Percentiles rank a stretch among this genome's conserved stretches.
Evolutionary conservation across 2,329 filamentous ascomycete genomes (phyloP).

Genomic region (Biscogniauxia sp.): DNA sequence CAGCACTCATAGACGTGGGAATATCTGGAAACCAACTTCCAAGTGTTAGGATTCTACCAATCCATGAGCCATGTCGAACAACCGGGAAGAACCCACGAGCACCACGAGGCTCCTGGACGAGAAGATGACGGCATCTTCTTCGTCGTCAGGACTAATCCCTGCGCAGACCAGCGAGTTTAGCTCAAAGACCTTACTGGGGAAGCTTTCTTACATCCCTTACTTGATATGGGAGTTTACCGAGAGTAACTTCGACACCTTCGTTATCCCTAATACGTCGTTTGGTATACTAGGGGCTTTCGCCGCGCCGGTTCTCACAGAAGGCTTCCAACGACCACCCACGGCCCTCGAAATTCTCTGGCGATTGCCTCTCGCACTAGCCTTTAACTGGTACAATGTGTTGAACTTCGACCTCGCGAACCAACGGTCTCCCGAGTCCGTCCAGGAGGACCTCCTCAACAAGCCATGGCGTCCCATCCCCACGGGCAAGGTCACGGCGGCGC

Average conservation of each 20-base stretch:
- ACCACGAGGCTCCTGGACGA: conserved; percentile 1
- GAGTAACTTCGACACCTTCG: conserved; percentile 34
- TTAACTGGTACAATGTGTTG: conserved; percentile 2
- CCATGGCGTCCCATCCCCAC: conserved; percentile 31
- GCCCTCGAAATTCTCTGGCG: conserved; percentile 5
- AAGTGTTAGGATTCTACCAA: background rate
- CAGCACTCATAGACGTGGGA: background rate
- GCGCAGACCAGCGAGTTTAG: conserved; percentile 15
- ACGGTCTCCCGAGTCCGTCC: conserved; percentile 16
- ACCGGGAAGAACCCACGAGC: background rate
- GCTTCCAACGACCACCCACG: background rate
- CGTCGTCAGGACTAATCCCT: background rate
- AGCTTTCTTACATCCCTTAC: conserved; percentile 14
- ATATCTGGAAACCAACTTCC: background rate
- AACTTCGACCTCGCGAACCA: conserved; percentile 27
- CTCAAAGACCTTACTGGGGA: conserved; percentile 8
- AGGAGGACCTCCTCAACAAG: conserved; percentile 32
- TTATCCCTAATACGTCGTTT: conserved; percentile 32
- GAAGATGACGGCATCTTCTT: background rate
- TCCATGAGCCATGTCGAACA: background rate
- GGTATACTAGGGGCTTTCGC: conserved; percentile 31
- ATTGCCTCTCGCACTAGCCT: background rate
- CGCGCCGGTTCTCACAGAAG: background rate
- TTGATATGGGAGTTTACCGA: conserved; percentile 29
- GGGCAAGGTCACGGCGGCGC: conserved; percentile 16